phyloP scores from a whole-genome alignment of 192 early-diverging fungal genomes.

The Allomyces macrogynus region DNA sequence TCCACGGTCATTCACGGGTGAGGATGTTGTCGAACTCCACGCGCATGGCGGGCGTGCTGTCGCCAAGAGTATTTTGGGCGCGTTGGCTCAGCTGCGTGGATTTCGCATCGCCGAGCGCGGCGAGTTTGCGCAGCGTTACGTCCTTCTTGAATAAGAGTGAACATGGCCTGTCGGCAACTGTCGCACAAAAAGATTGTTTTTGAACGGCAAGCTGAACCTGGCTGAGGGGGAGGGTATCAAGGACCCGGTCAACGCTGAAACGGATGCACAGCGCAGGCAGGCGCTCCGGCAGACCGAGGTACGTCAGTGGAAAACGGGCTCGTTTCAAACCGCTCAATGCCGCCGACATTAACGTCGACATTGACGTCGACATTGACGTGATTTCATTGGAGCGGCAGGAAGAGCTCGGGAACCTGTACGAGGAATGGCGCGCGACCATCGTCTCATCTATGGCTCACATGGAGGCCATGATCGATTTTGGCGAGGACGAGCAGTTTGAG shows the following conservation, averaged over 20 bases:
- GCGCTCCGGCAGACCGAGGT: constrained; percentile 47
- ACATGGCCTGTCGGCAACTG: neutral
- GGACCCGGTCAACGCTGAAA: constrained; percentile 59
- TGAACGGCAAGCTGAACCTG: constrained; percentile 49
- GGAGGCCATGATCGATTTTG: constrained; percentile 59
- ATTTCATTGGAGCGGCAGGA: constrained; percentile 13
- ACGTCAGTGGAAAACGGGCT: neutral
- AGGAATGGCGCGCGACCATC: constrained; percentile 35
- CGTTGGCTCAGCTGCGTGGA: constrained; percentile 18
- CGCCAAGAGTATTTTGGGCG: constrained; percentile 26
- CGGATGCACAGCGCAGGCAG: constrained; percentile 43
- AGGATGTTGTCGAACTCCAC: constrained; percentile 54
- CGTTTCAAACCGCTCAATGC: neutral
- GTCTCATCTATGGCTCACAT: constrained; percentile 35
- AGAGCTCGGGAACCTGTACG: constrained; percentile 35
- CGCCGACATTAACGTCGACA: neutral
- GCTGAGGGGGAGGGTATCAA: constrained; percentile 51
- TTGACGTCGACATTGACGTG: neutral
- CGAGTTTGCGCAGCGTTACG: constrained; percentile 48
- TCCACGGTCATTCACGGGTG: constrained; percentile 33
- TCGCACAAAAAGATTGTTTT: neutral
- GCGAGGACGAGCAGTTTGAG: constrained; percentile 62
- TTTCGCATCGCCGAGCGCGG: constrained; percentile 50
- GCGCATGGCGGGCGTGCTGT: constrained; percentile 56
- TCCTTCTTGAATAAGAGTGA: neutral